Conservation (phyloP, 2,329 filamentous ascomycete species). For the Aspergillaceae sp. region DNA sequence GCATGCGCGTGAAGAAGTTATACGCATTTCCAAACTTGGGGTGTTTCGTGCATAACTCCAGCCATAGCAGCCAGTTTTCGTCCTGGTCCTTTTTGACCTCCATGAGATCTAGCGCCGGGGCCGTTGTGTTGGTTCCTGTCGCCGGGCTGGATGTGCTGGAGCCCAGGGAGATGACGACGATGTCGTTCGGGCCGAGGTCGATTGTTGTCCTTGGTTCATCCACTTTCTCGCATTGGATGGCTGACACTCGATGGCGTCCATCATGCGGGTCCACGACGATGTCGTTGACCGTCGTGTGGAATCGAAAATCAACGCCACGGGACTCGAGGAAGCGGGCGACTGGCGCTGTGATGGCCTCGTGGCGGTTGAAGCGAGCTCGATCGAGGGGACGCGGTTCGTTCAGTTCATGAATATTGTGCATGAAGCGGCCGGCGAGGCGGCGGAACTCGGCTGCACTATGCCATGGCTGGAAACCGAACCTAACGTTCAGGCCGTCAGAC, state of each 20-base stretch:
- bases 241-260: slow-evolving; percentile 14
- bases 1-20: slow-evolving; percentile 32
- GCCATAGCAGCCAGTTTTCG: slow-evolving; percentile 37
- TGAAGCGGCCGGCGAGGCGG: slow-evolving; percentile 15
- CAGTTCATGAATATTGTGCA: slow-evolving; percentile 13
- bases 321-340: slow-evolving; percentile 16
- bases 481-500: slow-evolving; percentile 1
- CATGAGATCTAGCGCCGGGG: slow-evolving; percentile 17
- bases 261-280: slow-evolving; percentile 12
- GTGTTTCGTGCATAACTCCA: slow-evolving; percentile 29
- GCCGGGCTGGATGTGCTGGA: slow-evolving; percentile 31
- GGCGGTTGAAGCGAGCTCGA: slow-evolving; percentile 14
- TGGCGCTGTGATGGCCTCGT: slow-evolving; percentile 19
- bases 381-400: slow-evolving; percentile 13
- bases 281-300: slow-evolving; percentile 17
- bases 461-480: slow-evolving; percentile 20
- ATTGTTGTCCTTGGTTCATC: slow-evolving; percentile 14
- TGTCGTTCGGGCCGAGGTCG: slow-evolving; percentile 21
- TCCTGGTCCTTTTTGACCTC: slow-evolving; percentile 22
- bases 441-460: slow-evolving; percentile 24
- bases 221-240: slow-evolving; percentile 12
- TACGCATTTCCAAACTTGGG: slow-evolving; percentile 32
- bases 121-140: slow-evolving; percentile 24
- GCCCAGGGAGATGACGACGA: slow-evolving; percentile 34
- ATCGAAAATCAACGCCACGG: slow-evolving; percentile 20